Evolutionary conservation across 805 yeast species (phyloP).

Genomic region (Zygosaccharomyces rouxii): DNA sequence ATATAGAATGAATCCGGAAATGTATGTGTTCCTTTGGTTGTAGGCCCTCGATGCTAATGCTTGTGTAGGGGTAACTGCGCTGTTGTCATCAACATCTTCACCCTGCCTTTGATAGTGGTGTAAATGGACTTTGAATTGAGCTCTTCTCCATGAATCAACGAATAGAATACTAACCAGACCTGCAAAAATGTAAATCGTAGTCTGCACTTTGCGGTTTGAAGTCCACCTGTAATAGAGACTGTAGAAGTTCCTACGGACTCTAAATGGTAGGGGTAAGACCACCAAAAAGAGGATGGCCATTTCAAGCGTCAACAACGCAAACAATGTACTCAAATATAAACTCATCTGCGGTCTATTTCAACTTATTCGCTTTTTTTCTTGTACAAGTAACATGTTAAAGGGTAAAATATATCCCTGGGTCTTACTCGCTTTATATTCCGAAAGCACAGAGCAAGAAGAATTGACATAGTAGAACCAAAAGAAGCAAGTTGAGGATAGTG

Average conservation of each 20-base stretch:
- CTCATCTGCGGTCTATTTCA: conserved; percentile 24
- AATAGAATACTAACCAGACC: conserved; percentile 47
- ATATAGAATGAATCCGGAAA: conserved; percentile 59
- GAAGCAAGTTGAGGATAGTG: too few relatives aligned
- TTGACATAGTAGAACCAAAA: background rate
- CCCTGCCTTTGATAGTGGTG: conserved; percentile 22
- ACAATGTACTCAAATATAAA: conserved; percentile 36
- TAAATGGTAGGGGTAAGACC: conserved; percentile 53
- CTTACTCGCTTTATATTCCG: conserved; percentile 5
- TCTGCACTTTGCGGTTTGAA: conserved; percentile 40
- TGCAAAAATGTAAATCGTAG: conserved; percentile 41
- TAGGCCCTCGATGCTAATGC: conserved; percentile 57
- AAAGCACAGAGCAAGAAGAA: conserved; percentile 1
- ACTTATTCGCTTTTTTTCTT: background rate
- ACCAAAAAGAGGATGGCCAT: conserved; percentile 46
- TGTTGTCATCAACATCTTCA: conserved; percentile 25
- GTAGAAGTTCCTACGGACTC: conserved; percentile 43
- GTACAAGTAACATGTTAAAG: background rate
- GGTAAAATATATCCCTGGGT: background rate
- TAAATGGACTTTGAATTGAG: conserved; percentile 31
- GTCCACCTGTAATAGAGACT: conserved; percentile 36
- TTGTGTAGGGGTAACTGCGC: conserved; percentile 41
- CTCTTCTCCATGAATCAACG: conserved; percentile 49
- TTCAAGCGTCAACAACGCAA: conserved; percentile 47
- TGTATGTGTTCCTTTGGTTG: conserved; percentile 58